A percentile compares a stretch with the other conserved stretches of the same genome.
Evolutionary conservation across 1,139 yeast species (phyloP).

Genomic region (Pichiaceae sp.): DNA sequence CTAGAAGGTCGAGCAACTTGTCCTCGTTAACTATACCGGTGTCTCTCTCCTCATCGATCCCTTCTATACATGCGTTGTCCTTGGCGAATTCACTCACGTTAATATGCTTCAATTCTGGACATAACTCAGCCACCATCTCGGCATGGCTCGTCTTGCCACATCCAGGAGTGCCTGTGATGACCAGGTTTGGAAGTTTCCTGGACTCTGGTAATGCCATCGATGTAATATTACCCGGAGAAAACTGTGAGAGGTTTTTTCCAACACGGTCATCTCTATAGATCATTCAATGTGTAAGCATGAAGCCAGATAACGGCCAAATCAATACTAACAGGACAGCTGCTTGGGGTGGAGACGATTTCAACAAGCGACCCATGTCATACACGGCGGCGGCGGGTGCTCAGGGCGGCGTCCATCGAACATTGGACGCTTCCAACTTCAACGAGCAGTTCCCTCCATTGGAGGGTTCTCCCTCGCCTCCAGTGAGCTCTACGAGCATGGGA

Average conservation of each 20-base stretch:
- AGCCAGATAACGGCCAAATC: neutral
- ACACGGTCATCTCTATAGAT: no score
- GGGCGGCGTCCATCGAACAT: slow-evolving; percentile 4
- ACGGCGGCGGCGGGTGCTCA: slow-evolving; percentile 8
- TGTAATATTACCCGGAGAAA: neutral
- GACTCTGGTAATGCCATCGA: slow-evolving; percentile 5
- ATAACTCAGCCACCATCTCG: slow-evolving; percentile 39
- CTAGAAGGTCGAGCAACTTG: slow-evolving; percentile 70
- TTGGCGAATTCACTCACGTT: slow-evolving; percentile 80
- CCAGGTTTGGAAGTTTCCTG: slow-evolving; percentile 64
- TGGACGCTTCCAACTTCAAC: slow-evolving; percentile 2
- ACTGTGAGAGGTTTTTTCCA: neutral
- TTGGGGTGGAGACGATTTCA: slow-evolving; percentile 17
- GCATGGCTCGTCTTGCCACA: slow-evolving; percentile 93
- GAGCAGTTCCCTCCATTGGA: slow-evolving; percentile 8
- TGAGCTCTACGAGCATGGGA: neutral
- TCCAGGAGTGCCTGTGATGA: slow-evolving; percentile 96
- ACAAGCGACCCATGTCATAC: slow-evolving; percentile 7
- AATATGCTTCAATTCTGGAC: slow-evolving; percentile 39
- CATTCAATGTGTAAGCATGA: neutral
- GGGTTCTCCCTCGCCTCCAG: neutral
- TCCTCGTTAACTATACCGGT: slow-evolving; percentile 92
- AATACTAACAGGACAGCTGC: slow-evolving; percentile 8
- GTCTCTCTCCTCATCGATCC: slow-evolving; percentile 79
- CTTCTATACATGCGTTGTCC: slow-evolving; percentile 67